phyloP scores from a whole-genome alignment of 176 grass and related monocot species.

The Oryza australiensis region DNA sequence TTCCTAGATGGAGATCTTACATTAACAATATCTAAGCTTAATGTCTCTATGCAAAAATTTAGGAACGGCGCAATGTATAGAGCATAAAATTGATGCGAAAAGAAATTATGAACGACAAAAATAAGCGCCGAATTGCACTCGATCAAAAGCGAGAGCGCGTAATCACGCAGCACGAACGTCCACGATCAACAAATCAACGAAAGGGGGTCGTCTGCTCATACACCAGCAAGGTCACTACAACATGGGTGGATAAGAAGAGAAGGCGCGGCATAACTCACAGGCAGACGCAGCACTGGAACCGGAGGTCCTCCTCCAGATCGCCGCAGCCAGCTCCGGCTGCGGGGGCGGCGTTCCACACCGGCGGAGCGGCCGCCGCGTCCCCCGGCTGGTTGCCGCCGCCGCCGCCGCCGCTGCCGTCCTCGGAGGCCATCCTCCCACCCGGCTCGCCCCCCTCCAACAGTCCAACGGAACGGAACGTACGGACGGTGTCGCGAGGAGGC shows the following conservation, averaged over 20 bases:
- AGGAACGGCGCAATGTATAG: background rate
- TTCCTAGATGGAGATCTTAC: background rate
- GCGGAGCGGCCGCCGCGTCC: background rate
- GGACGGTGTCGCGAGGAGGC: constrained; percentile 2
- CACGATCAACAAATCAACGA: background rate
- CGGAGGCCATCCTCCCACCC: constrained; percentile 41
- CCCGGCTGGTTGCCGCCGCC: background rate
- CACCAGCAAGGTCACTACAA: background rate
- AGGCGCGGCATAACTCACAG: constrained; percentile 53
- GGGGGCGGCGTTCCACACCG: background rate
- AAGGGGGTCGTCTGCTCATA: background rate
- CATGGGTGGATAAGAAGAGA: background rate
- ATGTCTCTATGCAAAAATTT: background rate
- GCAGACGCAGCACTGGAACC: constrained; percentile 86
- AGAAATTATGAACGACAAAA: background rate
- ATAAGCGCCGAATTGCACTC: background rate
- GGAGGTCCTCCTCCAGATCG: constrained; percentile 32
- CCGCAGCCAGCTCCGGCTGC: constrained; percentile 5
- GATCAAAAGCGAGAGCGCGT: background rate
- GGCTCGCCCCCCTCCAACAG: background rate
- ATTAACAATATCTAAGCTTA: background rate
- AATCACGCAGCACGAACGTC: background rate
- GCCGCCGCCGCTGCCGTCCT: constrained; percentile 1
- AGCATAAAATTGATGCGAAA: background rate
- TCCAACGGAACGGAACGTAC: background rate